Percentiles rank a stretch among this genome's conserved stretches.
Conservation (phyloP, 495 filamentous ascomycete genomes). For the Stereocaulon alpinum region DNA sequence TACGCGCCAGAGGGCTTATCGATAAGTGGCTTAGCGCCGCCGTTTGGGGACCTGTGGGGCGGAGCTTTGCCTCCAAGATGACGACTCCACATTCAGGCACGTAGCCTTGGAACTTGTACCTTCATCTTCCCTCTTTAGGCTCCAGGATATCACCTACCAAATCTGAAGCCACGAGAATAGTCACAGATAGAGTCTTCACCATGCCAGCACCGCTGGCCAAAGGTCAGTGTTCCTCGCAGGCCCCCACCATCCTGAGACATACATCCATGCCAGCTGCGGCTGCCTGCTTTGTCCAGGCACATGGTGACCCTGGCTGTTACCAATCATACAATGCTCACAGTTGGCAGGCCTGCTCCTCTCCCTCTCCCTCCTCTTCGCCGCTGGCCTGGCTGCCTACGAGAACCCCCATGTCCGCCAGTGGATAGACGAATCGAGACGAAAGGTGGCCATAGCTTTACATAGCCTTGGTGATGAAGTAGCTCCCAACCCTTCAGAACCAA, state of each 20-base stretch:
- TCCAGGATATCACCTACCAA: neutral
- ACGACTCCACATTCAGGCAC: slow-evolving; percentile 1
- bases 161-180: neutral
- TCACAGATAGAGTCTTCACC: slow-evolving; percentile 5
- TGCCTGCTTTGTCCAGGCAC: neutral
- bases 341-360: slow-evolving; percentile 62
- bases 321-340: slow-evolving; percentile 12
- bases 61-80: neutral
- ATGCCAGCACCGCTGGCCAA: slow-evolving; percentile 47
- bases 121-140: neutral
- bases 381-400: slow-evolving; percentile 78
- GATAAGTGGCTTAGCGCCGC: slow-evolving; percentile 3
- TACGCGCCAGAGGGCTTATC: slow-evolving; percentile 6
- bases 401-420: slow-evolving; percentile 69
- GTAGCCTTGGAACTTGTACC: slow-evolving; percentile 3
- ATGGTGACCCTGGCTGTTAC: neutral
- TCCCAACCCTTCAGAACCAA: slow-evolving; percentile 27
- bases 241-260: slow-evolving; percentile 1
- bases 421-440: slow-evolving; percentile 64
- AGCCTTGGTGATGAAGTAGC: slow-evolving; percentile 66
- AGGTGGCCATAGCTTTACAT: slow-evolving; percentile 68
- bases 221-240: slow-evolving; percentile 30
- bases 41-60: neutral
- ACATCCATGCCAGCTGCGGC: neutral
- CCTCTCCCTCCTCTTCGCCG: slow-evolving; percentile 64